Base-by-base conservation (phyloP, 2,329 filamentous ascomycete genomes). In the Beauveria varroae region DNA sequence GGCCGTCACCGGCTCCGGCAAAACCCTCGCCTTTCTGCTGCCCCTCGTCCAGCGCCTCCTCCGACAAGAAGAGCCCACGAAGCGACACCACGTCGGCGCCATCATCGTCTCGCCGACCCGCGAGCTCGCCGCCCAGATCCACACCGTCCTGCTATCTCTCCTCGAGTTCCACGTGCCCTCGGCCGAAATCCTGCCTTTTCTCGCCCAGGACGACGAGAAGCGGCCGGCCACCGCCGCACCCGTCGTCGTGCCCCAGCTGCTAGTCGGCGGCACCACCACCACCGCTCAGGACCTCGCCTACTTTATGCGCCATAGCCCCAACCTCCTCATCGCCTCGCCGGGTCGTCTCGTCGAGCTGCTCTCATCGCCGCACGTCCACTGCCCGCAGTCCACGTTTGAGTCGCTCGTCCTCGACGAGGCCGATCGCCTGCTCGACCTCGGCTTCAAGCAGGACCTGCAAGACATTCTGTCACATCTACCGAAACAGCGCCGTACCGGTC, bases 401-500 rank as follows among this genome's bases (percentile, higher is more conserved):
- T 86, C 91, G 55, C 83, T 99, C 12, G 90, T 99, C 3, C 82
- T 99, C 41, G 95, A 99, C 70, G 95, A 99, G 76, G 95, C 93
- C 55, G 95, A 99, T 74, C 84, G 95, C 63, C 78, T 99, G 28
- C 80, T 99, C 12, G 95, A 99, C 74, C 81, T 98, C 24, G 95
- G 96, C 6, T 98, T 99, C 75, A 95, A 96, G 73, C 87, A 90
- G 61, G 92, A 96, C 67, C 75, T 99, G 30, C 91, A 95, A 67
- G 90, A 86, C 60, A 96, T 98, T 46, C 77, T 99, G 24, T 85
- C 86, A 0, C 84, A 89, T 18, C 77, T 99, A 6, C 95, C 95
- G 0, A 99, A 99, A 71, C 95, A 99, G 72, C 82, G 95, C 57
- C 84, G 95, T 54, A 99, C 95, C 0, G 95, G 95, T 0, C 78